phyloP scores from a whole-genome alignment of 2,329 filamentous ascomycete genomes.

The Beauveria asiatica region DNA sequence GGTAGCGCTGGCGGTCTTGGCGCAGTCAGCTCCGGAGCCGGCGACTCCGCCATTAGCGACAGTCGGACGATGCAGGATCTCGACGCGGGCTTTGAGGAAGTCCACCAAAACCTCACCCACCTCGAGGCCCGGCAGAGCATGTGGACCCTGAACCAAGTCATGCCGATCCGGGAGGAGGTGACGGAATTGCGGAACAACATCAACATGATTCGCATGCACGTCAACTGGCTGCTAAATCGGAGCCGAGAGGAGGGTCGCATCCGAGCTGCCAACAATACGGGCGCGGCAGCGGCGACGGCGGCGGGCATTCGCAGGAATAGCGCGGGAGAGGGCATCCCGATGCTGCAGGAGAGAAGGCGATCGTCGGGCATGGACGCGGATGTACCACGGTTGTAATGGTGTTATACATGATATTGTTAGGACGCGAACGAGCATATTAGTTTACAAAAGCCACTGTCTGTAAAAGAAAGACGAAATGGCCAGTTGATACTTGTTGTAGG shows the following conservation, averaged over 20 bases:
- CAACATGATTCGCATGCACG: constrained; percentile 51
- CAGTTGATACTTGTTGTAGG: neutral
- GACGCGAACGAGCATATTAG: neutral
- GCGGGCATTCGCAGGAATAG: constrained; percentile 24
- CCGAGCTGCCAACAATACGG: constrained; percentile 28
- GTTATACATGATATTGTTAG: neutral
- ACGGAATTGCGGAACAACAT: constrained; percentile 49
- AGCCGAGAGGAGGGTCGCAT: constrained; percentile 39
- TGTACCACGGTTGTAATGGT: constrained; percentile 26
- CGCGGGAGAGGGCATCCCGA: constrained; percentile 19
- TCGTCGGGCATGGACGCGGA: constrained; percentile 30
- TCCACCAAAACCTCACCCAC: constrained; percentile 48
- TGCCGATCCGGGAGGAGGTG: constrained; percentile 55
- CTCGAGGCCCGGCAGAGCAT: constrained; percentile 52
- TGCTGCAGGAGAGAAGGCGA: constrained; percentile 27
- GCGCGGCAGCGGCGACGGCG: constrained; percentile 15
- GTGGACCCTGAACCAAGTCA: constrained; percentile 53
- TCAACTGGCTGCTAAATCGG: constrained; percentile 49
- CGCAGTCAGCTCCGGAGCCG: neutral
- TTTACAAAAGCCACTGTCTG: neutral
- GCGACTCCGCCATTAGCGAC: constrained; percentile 41
- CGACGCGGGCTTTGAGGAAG: constrained; percentile 41
- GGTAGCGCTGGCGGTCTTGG: too few relatives aligned
- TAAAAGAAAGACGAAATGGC: neutral
- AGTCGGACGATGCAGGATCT: constrained; percentile 34